Conservation (phyloP, 2,329 filamentous ascomycete genomes). For the Penicillium janthinellum region DNA sequence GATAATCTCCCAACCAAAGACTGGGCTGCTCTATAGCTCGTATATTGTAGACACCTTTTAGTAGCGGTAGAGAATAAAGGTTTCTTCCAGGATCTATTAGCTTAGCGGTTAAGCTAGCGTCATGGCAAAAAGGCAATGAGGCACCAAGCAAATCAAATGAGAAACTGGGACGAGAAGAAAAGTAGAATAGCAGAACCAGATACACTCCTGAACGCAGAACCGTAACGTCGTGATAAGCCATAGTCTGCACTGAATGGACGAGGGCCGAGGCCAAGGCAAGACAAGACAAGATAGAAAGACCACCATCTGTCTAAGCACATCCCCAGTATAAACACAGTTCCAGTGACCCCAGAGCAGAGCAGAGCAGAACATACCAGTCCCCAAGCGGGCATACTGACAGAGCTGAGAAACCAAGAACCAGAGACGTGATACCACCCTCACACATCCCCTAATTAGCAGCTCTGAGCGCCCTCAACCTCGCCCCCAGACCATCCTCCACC, state of each 20-base stretch:
- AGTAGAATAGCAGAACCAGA: background rate
- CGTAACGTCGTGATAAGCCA: slow-evolving; percentile 2
- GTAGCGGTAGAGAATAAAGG: no score
- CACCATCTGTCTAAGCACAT: background rate
- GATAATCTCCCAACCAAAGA: no score
- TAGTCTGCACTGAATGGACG: background rate
- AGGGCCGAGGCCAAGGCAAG: background rate
- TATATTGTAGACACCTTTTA: no score
- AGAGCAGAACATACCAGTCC: background rate
- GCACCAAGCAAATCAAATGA: no score
- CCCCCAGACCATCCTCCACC: slow-evolving; percentile 46
- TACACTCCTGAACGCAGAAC: slow-evolving; percentile 1
- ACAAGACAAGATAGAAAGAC: background rate
- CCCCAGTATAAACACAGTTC: background rate
- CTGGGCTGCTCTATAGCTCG: no score
- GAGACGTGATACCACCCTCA: background rate
- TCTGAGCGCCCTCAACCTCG: slow-evolving; percentile 43
- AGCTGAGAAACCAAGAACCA: background rate
- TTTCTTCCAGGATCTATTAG: no score
- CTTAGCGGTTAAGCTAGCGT: no score
- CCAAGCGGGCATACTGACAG: background rate
- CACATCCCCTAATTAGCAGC: slow-evolving; percentile 33
- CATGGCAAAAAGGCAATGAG: no score
- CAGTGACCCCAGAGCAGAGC: no score
- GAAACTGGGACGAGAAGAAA: background rate